phyloP scores from a whole-genome alignment of 768 basidiomycete species.

The Dictyophora rubrovolvata region DNA sequence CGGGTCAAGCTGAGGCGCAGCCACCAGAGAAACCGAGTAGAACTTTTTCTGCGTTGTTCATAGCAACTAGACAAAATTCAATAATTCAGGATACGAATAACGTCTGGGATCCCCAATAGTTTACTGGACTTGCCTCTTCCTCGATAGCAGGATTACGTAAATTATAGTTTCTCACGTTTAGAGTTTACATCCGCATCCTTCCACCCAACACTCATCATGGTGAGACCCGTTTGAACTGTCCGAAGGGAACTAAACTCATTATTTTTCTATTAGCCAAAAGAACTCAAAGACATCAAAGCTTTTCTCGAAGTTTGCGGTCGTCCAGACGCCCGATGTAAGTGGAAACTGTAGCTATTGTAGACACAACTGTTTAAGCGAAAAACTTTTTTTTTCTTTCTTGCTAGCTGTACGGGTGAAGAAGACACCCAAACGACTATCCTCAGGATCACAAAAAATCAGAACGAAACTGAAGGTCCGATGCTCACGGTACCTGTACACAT shows the following conservation, averaged over 20 bases:
- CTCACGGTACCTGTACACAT: constrained; percentile 95
- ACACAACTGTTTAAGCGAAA: not conserved
- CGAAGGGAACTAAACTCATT: not conserved
- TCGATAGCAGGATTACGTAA: not conserved
- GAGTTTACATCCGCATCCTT: not conserved
- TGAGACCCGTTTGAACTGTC: not conserved
- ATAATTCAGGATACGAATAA: not conserved
- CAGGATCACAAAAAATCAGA: constrained; percentile 56
- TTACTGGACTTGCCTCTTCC: not conserved
- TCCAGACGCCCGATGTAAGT: constrained; percentile 94
- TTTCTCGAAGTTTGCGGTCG: constrained; percentile 96
- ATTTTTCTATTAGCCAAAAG: constrained; percentile 66
- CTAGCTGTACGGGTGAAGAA: constrained; percentile 98
- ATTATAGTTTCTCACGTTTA: too few relatives aligned
- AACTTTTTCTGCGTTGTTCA: not conserved
- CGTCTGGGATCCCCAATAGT: not conserved
- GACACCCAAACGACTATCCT: constrained; percentile 49
- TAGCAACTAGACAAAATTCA: not conserved
- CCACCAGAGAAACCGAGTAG: not conserved
- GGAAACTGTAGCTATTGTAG: not conserved
- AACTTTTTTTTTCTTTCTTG: constrained; percentile 7
- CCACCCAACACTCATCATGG: not conserved
- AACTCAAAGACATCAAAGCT: constrained; percentile 97
- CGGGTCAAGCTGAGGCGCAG: constrained; percentile 18
- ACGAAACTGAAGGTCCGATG: constrained; percentile 99